Evolutionary conservation across 805 yeast species (phyloP).

Genomic region (Saitoella complicata): DNA sequence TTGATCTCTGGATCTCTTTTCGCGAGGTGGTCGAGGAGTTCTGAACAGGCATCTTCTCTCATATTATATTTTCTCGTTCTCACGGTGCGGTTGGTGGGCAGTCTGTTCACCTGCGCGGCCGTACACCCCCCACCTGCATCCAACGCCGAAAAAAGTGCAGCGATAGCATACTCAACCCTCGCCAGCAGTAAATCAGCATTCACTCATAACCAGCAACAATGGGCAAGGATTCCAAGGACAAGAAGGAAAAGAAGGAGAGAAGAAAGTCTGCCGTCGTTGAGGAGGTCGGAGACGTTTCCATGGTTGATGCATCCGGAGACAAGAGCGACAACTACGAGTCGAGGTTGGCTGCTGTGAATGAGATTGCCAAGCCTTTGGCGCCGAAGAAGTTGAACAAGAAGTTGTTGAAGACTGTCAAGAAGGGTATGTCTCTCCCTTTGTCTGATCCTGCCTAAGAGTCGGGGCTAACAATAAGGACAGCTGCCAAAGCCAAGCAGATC

Average conservation of each 20-base stretch:
- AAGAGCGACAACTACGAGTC: slow-evolving; percentile 73
- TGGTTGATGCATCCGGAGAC: slow-evolving; percentile 5
- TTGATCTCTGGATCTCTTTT: too few species aligned
- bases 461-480: slow-evolving; percentile 20
- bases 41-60: too few species aligned
- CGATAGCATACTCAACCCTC: too few species aligned
- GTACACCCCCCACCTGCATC: too few species aligned
- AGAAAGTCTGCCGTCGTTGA: slow-evolving; percentile 6
- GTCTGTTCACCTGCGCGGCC: too few species aligned
- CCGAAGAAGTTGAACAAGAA: slow-evolving; percentile 91
- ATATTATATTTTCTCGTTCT: too few species aligned
- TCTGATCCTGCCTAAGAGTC: background rate
- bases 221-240: background rate
- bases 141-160: too few species aligned
- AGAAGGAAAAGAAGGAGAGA: slow-evolving; percentile 9
- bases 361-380: slow-evolving; percentile 91
- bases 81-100: too few species aligned
- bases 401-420: slow-evolving; percentile 86
- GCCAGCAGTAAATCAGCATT: too few species aligned
- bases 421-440: slow-evolving; percentile 19
- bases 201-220: too few species aligned
- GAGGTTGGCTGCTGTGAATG: slow-evolving; percentile 75
- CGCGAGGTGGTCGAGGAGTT: too few species aligned
- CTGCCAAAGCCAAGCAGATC: slow-evolving; percentile 95
- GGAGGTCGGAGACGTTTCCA: slow-evolving; percentile 8